Evolutionary conservation across 2,329 filamentous ascomycete genomes (phyloP).

Genomic region (Bipolaris cookei): DNA sequence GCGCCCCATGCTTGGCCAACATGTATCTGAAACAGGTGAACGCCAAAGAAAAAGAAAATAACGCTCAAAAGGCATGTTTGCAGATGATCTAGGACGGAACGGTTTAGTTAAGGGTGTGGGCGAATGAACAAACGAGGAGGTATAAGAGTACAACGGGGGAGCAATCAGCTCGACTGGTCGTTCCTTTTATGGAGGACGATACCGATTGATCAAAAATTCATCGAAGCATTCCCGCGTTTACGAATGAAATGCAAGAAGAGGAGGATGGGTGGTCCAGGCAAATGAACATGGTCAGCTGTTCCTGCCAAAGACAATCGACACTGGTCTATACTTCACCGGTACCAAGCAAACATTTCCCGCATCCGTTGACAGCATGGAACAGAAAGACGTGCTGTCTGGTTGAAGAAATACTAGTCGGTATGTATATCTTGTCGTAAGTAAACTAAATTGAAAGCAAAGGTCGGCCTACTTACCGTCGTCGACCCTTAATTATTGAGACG

Average conservation of each 20-base stretch:
- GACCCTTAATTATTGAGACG: no score
- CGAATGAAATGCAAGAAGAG: background rate
- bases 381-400: no score
- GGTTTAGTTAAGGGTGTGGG: background rate
- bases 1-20: conserved; percentile 22
- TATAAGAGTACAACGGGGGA: background rate
- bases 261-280: background rate
- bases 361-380: no score
- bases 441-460: no score
- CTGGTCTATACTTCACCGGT: background rate
- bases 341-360: no score
- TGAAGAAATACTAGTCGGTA: no score
- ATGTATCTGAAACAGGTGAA: conserved; percentile 33
- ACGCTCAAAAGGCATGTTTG: background rate
- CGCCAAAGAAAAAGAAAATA: conserved; percentile 18
- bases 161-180: conserved; percentile 16
- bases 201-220: background rate
- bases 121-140: background rate
- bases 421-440: no score
- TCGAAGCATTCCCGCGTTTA: no score
- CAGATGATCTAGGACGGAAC: conserved; percentile 13
- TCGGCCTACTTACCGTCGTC: no score
- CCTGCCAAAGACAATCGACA: background rate
- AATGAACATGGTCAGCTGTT: background rate
- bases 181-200: background rate